Conservation (phyloP, 2,329 filamentous ascomycete genomes). For the Aureobasidium lini region DNA sequence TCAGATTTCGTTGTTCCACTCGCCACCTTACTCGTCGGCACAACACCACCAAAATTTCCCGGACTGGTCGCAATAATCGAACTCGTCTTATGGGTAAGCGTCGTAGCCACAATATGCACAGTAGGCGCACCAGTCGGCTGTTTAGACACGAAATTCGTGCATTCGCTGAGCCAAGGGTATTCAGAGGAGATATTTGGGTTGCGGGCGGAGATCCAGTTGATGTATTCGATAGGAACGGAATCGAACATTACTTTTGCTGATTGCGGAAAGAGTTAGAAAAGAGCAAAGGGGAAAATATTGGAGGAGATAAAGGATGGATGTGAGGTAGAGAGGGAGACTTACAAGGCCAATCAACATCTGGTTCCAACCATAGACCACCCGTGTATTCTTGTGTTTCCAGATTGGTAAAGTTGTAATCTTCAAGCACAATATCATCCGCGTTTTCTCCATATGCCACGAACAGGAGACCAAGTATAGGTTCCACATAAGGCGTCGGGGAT, state of each 20-base stretch:
- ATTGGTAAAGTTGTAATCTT: background rate
- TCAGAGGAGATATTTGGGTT: background rate
- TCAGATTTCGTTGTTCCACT: background rate
- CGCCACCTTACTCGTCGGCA: background rate
- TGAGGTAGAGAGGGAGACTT: background rate
- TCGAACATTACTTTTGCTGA: background rate
- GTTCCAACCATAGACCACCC: background rate
- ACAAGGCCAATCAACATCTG: background rate
- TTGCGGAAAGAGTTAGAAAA: background rate
- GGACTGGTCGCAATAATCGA: background rate
- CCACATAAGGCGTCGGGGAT: background rate
- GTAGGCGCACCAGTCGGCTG: background rate
- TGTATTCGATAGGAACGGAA: background rate
- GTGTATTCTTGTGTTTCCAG: background rate
- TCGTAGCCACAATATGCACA: slow-evolving; percentile 1
- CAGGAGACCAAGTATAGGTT: background rate
- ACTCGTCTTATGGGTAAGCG: background rate
- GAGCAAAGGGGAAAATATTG: background rate
- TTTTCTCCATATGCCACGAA: background rate
- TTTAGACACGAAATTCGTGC: background rate
- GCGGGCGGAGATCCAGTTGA: background rate
- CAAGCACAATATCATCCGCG: background rate
- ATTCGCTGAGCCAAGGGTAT: background rate
- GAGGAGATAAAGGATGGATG: background rate
- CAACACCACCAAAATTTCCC: background rate